Evolutionary conservation across 208 protist species (phyloP).

Genomic region (Leishmania tarentolae): DNA sequence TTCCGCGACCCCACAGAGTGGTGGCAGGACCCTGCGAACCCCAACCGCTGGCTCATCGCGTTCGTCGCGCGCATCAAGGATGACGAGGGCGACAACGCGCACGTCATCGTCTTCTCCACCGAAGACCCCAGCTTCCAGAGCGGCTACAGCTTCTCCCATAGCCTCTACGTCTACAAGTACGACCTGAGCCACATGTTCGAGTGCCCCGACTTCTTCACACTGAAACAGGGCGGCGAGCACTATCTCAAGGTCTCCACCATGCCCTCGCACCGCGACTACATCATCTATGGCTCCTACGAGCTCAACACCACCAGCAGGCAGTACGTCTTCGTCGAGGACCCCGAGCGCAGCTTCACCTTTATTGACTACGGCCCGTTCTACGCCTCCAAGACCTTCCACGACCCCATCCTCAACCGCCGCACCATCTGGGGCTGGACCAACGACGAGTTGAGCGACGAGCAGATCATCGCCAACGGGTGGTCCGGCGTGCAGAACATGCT

Average conservation of each 20-base stretch:
- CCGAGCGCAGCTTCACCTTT: conserved; percentile 40
- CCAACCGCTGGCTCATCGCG: conserved; percentile 42
- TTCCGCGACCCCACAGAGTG: conserved; percentile 63
- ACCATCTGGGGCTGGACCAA: conserved; percentile 51
- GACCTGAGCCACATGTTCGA: conserved; percentile 45
- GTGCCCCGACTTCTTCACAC: conserved; percentile 57
- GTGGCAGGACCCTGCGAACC: conserved; percentile 46
- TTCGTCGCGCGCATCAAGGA: conserved; percentile 47
- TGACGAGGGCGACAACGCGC: conserved; percentile 37
- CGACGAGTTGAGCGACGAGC: conserved; percentile 43
- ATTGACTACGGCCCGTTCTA: conserved; percentile 53
- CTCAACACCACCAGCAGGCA: conserved; percentile 13
- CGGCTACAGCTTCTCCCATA: conserved; percentile 53
- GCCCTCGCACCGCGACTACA: conserved; percentile 44
- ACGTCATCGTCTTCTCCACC: conserved; percentile 50
- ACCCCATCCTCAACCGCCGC: conserved; percentile 52
- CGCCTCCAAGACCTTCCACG: conserved; percentile 52
- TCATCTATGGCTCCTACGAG: conserved; percentile 43
- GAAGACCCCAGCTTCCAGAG: conserved; percentile 44
- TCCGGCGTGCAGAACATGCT: conserved; percentile 55
- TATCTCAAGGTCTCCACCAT: conserved; percentile 55
- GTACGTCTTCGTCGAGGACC: conserved; percentile 42
- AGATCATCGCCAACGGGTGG: conserved; percentile 43
- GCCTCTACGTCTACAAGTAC: conserved; percentile 42
- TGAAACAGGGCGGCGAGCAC: conserved; percentile 30